A percentile compares a stretch with the other conserved stretches of the same genome.
These are phyloP conservation scores for Herpetospermum pedunculosum DNA, from an alignment of 306 rosid genomes.

Conservation along the genomic window DNA sequence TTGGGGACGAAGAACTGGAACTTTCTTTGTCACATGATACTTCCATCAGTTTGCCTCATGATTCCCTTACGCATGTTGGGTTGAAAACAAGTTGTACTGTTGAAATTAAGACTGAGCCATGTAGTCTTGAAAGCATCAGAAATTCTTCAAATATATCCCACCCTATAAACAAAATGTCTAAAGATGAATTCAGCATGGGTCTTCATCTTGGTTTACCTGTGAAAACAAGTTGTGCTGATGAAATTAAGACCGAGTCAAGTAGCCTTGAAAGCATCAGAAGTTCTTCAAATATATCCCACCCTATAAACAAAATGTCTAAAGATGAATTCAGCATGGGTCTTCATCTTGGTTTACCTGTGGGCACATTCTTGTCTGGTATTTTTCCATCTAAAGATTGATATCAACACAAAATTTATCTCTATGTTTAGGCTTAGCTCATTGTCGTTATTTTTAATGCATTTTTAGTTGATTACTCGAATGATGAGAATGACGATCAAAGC, in stretches of 20 bases:
- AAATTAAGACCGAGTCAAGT: slow-evolving; percentile 25
- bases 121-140: slow-evolving; percentile 23
- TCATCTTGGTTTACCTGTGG: slow-evolving; percentile 66
- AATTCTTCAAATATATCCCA: slow-evolving; percentile 27
- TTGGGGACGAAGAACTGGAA: slow-evolving; percentile 45
- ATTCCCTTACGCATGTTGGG: slow-evolving; percentile 27
- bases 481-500: slow-evolving; percentile 28
- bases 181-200: slow-evolving; percentile 46
- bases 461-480: slow-evolving; percentile 33
- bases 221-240: slow-evolving; percentile 21
- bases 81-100: slow-evolving; percentile 18
- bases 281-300: slow-evolving; percentile 28
- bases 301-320: slow-evolving; percentile 25
- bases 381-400: neutral
- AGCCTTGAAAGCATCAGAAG: slow-evolving; percentile 21
- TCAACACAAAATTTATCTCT: neutral
- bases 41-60: slow-evolving; percentile 34
- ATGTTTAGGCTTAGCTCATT: slow-evolving; percentile 11
- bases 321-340: slow-evolving; percentile 48
- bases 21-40: slow-evolving; percentile 38
- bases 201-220: slow-evolving; percentile 65
- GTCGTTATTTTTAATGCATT: slow-evolving; percentile 22
- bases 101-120: slow-evolving; percentile 27
- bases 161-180: slow-evolving; percentile 22
- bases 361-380: slow-evolving; percentile 56